Evolutionary conservation across 495 filamentous ascomycete genomes (phyloP).

Genomic region (Darksidea phi): DNA sequence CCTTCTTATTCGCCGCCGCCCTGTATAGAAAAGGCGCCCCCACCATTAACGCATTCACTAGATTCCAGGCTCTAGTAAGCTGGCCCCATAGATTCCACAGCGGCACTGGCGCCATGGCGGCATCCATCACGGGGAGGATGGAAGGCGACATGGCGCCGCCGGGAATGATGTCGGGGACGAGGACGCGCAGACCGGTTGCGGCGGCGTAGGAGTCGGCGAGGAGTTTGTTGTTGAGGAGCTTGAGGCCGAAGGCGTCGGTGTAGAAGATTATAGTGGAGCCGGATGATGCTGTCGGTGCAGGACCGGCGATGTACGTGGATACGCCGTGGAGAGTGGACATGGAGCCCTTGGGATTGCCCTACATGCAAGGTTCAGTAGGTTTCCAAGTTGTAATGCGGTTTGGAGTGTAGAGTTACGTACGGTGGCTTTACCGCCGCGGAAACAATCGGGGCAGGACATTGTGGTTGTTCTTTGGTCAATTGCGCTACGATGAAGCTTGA

Average conservation of each 20-base stretch:
- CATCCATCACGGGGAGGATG: constrained; percentile 24
- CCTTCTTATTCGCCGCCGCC: constrained; percentile 2
- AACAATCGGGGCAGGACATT: constrained; percentile 35
- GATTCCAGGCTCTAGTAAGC: not conserved
- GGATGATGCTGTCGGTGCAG: constrained; percentile 8
- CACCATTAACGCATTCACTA: not conserved
- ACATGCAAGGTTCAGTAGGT: too few species aligned
- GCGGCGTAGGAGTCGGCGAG: constrained; percentile 31
- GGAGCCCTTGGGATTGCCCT: constrained; percentile 16
- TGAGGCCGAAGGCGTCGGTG: constrained; percentile 32
- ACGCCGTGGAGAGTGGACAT: constrained; percentile 17
- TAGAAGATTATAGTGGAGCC: constrained; percentile 28
- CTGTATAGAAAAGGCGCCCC: constrained; percentile 20
- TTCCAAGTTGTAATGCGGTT: too few species aligned
- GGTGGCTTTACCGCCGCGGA: constrained; percentile 20
- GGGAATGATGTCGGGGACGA: constrained; percentile 31
- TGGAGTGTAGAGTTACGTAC: too few species aligned
- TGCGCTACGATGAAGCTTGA: not conserved
- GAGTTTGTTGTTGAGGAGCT: constrained; percentile 32
- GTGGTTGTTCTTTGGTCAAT: not conserved
- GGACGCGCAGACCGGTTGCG: constrained; percentile 27
- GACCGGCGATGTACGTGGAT: constrained; percentile 25
- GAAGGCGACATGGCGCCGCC: constrained; percentile 17
- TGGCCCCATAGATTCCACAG: constrained; percentile 21
- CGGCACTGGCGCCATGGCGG: constrained; percentile 7